Evolutionary conservation across 2,329 filamentous ascomycete species (phyloP).

Genomic region (Colletotrichum echinochloae): DNA sequence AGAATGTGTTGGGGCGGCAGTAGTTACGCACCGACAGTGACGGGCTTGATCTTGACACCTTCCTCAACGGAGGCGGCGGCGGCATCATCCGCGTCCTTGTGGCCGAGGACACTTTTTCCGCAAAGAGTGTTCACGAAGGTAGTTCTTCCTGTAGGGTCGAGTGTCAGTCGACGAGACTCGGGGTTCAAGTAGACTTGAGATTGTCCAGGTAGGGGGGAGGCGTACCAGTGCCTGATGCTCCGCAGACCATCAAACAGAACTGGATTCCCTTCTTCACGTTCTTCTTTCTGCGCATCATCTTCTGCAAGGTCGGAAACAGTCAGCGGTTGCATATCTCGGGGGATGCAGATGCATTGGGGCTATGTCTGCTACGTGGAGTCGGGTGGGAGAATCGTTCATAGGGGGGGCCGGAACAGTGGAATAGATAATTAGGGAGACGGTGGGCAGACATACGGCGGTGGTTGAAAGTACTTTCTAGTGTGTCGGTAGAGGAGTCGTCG

Average conservation of each 20-base stretch:
- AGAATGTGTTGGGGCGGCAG: neutral
- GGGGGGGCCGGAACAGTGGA: constrained; percentile 20
- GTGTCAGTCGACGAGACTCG: constrained; percentile 23
- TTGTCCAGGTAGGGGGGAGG: constrained; percentile 44
- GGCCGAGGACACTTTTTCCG: constrained; percentile 88
- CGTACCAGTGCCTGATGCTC: constrained; percentile 97
- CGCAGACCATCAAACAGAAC: constrained; percentile 99
- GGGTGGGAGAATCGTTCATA: constrained; percentile 29
- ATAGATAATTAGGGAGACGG: constrained; percentile 14
- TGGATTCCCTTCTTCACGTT: constrained; percentile 99
- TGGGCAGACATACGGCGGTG: constrained; percentile 37
- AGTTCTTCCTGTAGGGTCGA: constrained; percentile 77
- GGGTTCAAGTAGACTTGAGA: constrained; percentile 2
- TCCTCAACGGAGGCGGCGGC: constrained; percentile 92
- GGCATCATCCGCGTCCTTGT: constrained; percentile 94
- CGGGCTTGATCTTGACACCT: constrained; percentile 97
- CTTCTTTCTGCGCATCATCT: constrained; percentile 99
- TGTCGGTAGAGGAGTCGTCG: constrained; percentile 29
- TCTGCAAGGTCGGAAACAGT: constrained; percentile 60
- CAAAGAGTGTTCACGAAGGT: constrained; percentile 99
- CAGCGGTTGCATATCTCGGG: constrained; percentile 44
- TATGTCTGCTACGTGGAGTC: constrained; percentile 23
- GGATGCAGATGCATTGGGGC: constrained; percentile 29
- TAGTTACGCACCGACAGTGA: constrained; percentile 86
- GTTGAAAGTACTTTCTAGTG: constrained; percentile 22